Percentiles rank a stretch among this genome's conserved stretches.
phyloP scores from a whole-genome alignment of 179 eudicot species.

The Pouteria campechiana region DNA sequence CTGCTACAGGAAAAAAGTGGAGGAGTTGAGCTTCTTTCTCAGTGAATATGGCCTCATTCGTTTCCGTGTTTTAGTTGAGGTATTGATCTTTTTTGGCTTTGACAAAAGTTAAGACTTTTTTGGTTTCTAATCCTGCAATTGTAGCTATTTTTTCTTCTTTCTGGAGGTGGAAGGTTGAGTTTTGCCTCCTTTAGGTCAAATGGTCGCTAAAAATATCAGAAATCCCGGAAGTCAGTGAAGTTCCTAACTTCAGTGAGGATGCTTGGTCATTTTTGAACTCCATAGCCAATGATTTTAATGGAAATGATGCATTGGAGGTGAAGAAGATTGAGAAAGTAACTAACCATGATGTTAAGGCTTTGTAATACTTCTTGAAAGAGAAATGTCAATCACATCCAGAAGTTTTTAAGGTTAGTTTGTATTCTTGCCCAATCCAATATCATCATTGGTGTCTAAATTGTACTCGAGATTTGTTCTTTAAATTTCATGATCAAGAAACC shows the following conservation, averaged over 20 bases:
- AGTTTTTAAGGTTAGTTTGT: conserved; percentile 54
- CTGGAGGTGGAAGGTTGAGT: neutral
- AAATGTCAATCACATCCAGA: conserved; percentile 71
- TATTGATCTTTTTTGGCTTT: no score
- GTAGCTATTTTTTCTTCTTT: neutral
- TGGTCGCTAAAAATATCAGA: conserved; percentile 80
- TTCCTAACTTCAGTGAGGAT: conserved; percentile 63
- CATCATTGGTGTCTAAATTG: no score
- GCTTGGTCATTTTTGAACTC: conserved; percentile 44
- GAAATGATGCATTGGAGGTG: conserved; percentile 67
- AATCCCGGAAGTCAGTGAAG: conserved; percentile 67
- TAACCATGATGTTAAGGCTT: conserved; percentile 95
- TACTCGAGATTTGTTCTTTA: no score
- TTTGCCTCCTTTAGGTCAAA: conserved; percentile 36
- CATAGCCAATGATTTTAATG: conserved; percentile 51
- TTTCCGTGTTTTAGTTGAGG: conserved; percentile 82
- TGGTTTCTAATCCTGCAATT: neutral
- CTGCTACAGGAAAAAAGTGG: conserved; percentile 64
- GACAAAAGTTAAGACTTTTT: no score
- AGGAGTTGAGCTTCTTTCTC: conserved; percentile 75
- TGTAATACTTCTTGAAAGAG: conserved; percentile 85
- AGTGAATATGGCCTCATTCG: conserved; percentile 84
- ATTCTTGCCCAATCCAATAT: no score
- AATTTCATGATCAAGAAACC: neutral
- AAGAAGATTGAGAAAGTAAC: conserved; percentile 81